Evolutionary conservation across 1,284 basidiomycete genomes (phyloP).

Genomic region (Neonothopanus nambi): DNA sequence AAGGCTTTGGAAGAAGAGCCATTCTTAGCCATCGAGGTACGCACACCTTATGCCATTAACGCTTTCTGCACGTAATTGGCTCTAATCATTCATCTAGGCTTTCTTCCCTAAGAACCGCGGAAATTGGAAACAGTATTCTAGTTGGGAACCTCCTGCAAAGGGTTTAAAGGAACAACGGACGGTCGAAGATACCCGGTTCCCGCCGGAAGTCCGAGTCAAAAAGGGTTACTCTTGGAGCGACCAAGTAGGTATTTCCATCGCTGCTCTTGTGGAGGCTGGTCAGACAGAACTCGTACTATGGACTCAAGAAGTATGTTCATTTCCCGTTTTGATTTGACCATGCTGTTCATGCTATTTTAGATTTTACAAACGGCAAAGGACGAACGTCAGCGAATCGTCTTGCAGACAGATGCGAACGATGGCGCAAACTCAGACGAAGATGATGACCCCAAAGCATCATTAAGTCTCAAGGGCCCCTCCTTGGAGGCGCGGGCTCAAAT

Average conservation of each 20-base stretch:
- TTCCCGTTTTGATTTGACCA: neutral
- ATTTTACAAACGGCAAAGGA: slow-evolving; percentile 67
- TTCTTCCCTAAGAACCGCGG: slow-evolving; percentile 89
- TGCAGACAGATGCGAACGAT: slow-evolving; percentile 61
- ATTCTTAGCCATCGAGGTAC: slow-evolving; percentile 82
- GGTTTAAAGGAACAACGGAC: slow-evolving; percentile 40
- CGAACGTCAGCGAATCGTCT: slow-evolving; percentile 68
- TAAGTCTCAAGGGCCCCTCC: slow-evolving; percentile 53
- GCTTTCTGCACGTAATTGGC: slow-evolving; percentile 18
- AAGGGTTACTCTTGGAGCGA: slow-evolving; percentile 90
- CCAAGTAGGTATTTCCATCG: slow-evolving; percentile 84
- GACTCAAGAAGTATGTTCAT: slow-evolving; percentile 65
- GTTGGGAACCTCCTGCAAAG: slow-evolving; percentile 73
- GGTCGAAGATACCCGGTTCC: slow-evolving; percentile 48
- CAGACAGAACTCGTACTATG: slow-evolving; percentile 72
- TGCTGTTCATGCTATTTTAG: slow-evolving; percentile 40
- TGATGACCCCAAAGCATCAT: slow-evolving; percentile 44
- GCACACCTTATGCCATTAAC: slow-evolving; percentile 18
- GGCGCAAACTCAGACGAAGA: slow-evolving; percentile 39
- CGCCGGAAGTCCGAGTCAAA: slow-evolving; percentile 79
- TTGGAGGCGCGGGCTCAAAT: slow-evolving; percentile 73
- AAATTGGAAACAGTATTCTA: slow-evolving; percentile 83
- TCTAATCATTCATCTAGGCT: slow-evolving; percentile 46
- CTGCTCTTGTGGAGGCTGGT: slow-evolving; percentile 68
- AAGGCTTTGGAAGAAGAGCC: slow-evolving; percentile 81